Percentiles rank a stretch among this genome's conserved stretches.
Conservation (phyloP, 306 rosid genomes). For the Arachis hypogaea region DNA sequence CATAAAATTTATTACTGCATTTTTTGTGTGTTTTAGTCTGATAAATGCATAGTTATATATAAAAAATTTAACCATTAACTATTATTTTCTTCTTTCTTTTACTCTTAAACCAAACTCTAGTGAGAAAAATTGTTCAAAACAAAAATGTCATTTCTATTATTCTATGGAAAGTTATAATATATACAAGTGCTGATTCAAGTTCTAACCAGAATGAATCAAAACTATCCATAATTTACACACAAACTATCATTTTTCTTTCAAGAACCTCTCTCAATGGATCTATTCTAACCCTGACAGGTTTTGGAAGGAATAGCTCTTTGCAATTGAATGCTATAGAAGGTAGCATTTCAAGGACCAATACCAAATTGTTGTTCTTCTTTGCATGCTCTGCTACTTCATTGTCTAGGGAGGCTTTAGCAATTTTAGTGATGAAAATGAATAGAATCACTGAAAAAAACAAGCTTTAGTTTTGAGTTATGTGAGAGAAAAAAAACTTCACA, state of each 20-base stretch:
- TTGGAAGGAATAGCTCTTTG: constrained; percentile 23
- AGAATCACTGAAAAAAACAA: constrained; percentile 34
- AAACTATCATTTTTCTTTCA: constrained; percentile 31
- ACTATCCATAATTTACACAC: background rate
- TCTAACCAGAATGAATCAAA: background rate
- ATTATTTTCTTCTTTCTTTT: too few relatives aligned
- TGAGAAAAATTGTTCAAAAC: too few relatives aligned
- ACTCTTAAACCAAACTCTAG: too few relatives aligned
- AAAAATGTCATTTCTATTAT: too few relatives aligned
- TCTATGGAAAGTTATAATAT: too few relatives aligned
- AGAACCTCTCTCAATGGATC: constrained; percentile 37
- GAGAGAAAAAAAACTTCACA: too few relatives aligned
- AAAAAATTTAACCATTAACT: too few relatives aligned
- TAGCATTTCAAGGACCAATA: constrained; percentile 24
- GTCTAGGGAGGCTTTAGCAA: too few relatives aligned
- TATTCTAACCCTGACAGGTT: constrained; percentile 43
- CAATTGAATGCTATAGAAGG: constrained; percentile 25
- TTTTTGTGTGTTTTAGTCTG: too few relatives aligned
- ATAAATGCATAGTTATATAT: too few relatives aligned
- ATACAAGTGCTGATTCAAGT: background rate
- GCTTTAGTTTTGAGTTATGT: too few relatives aligned
- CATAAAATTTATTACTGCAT: too few relatives aligned
- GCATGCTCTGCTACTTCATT: constrained; percentile 54
- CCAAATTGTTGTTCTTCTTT: constrained; percentile 34
- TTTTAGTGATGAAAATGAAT: constrained; percentile 22